Evolutionary conservation across 2,329 filamentous ascomycete genomes (phyloP).

Genomic region (Anisogramma anomala): DNA sequence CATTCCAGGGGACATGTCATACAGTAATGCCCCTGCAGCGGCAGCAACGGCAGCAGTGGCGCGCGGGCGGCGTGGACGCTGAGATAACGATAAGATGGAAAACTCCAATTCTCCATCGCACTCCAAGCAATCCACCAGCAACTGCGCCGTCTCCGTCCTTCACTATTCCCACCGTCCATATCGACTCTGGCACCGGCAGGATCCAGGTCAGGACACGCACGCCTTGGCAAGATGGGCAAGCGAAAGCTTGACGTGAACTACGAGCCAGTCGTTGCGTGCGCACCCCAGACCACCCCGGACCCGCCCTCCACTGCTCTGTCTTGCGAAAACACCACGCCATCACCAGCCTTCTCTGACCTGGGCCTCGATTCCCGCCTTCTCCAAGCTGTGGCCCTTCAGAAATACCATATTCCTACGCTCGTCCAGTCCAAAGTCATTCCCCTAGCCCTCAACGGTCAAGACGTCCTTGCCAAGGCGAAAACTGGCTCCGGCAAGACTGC

Average conservation of each 20-base stretch:
- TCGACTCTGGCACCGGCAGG: too few relatives aligned
- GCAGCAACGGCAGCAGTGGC: too few relatives aligned
- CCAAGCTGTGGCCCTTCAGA: conserved; percentile 73
- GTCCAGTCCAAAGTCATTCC: conserved; percentile 85
- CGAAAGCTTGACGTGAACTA: conserved; percentile 48
- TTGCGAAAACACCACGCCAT: conserved; percentile 18
- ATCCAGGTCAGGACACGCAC: not conserved
- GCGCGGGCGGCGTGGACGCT: too few relatives aligned
- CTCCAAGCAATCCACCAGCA: too few relatives aligned
- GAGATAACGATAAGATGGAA: not conserved
- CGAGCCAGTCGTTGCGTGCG: conserved; percentile 31
- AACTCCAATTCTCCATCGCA: too few relatives aligned
- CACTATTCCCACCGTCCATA: too few relatives aligned
- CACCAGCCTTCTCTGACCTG: conserved; percentile 57
- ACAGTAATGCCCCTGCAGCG: too few relatives aligned
- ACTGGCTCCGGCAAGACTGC: conserved; percentile 96
- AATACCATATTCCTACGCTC: conserved; percentile 75
- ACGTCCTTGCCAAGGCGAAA: conserved; percentile 84
- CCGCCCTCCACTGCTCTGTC: conserved; percentile 17
- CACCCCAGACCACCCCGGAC: conserved; percentile 22
- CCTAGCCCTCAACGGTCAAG: conserved; percentile 72
- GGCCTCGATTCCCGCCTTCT: conserved; percentile 75
- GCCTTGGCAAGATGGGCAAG: conserved; percentile 34
- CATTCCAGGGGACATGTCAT: not conserved
- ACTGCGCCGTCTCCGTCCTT: conserved; percentile 3